Conservation (phyloP, 768 basidiomycete species). For the Bullera alba region DNA sequence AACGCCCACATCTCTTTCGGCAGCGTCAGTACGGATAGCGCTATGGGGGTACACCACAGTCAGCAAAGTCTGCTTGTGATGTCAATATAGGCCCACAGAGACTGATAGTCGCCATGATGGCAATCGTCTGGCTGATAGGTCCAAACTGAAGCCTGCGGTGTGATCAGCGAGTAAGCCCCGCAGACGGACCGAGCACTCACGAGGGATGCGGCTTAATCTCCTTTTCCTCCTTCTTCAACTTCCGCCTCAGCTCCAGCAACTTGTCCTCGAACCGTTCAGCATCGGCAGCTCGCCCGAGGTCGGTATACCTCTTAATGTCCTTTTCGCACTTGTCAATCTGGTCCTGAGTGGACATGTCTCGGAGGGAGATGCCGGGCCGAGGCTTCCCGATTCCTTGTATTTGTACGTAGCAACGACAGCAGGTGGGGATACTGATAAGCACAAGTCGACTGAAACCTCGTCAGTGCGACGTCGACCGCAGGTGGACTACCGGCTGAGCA, state of each 20-base stretch:
- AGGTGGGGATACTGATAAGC: no score
- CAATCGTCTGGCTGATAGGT: constrained; percentile 26
- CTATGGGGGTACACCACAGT: constrained; percentile 3
- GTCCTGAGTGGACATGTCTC: not conserved
- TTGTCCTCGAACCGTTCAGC: constrained; percentile 12
- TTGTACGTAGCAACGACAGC: no score
- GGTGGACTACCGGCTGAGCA: not conserved
- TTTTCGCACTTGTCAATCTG: not conserved
- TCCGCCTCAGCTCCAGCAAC: constrained; percentile 17
- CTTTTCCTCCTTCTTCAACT: constrained; percentile 21
- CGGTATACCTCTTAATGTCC: constrained; percentile 3
- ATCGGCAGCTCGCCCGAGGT: constrained; percentile 5
- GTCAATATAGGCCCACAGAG: constrained; percentile 16
- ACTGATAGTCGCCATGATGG: constrained; percentile 27
- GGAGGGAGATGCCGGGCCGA: no score
- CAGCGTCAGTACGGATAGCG: constrained; percentile 7
- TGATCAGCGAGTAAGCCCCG: not conserved
- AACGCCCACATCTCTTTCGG: constrained; percentile 24
- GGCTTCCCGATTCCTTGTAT: no score
- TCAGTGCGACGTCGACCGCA: not conserved
- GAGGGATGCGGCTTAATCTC: constrained; percentile 24
- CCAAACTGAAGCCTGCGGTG: constrained; percentile 32
- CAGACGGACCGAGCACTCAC: constrained; percentile 15
- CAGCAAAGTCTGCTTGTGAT: not conserved
- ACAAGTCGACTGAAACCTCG: no score